Evolutionary conservation across 2,329 filamentous ascomycete genomes (phyloP).

Genomic region (Helminthosporium solani): DNA sequence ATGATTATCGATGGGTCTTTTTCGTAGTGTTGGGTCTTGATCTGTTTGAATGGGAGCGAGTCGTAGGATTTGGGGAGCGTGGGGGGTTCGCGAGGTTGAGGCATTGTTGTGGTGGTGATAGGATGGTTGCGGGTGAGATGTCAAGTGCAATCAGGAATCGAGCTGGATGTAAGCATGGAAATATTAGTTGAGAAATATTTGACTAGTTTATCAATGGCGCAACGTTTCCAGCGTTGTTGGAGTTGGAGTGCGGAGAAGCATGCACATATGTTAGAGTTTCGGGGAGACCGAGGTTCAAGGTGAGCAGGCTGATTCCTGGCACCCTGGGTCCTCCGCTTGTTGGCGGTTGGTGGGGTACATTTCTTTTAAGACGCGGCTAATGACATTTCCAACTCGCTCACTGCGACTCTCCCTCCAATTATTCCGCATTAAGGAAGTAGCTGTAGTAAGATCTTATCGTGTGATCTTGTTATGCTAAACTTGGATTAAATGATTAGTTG

Average conservation of each 20-base stretch:
- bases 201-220: background rate
- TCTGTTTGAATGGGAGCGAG: constrained; percentile 43
- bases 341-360: constrained; percentile 6
- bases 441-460: too few species aligned
- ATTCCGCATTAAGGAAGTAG: too few species aligned
- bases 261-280: background rate
- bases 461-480: too few species aligned
- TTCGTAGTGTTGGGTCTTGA: constrained; percentile 45
- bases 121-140: background rate
- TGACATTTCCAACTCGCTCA: background rate
- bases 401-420: background rate
- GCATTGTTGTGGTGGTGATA: constrained; percentile 18
- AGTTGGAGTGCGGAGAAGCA: constrained; percentile 7
- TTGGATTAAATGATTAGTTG: too few species aligned
- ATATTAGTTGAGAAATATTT: too few species aligned
- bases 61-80: constrained; percentile 44
- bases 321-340: too few species aligned
- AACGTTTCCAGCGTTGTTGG: background rate
- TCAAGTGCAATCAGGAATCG: background rate
- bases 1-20: constrained; percentile 58
- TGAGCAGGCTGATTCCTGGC: constrained; percentile 4
- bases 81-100: constrained; percentile 16
- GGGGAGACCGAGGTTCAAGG: constrained; percentile 9
- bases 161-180: too few species aligned
- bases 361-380: background rate